Base-by-base conservation (phyloP, 2,329 filamentous ascomycete species). In the Botrytis medusae region DNA sequence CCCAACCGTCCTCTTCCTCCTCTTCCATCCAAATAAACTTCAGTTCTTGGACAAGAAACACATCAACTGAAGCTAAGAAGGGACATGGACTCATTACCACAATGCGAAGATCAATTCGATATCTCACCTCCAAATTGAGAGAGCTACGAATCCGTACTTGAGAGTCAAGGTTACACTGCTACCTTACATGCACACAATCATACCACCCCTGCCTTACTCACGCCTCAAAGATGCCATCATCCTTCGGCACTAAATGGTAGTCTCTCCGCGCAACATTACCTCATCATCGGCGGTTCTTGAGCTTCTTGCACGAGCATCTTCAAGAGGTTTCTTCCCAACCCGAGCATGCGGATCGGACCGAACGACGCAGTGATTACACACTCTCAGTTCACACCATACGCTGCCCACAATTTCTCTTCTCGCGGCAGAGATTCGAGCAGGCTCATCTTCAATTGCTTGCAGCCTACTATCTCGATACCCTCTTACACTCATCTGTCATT, bases 1-100 rank as follows among this genome's bases (percentile, higher is more conserved):
- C 88, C 88, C 76, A 88, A 86, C 83, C 85, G 88, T 72, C 89
- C 88, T 82, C 87, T 90, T 71, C 88, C 88, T 82, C 86, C 88
- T 82, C 86, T 90, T 76, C 88, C 89, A 80, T 89, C 88, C 83
- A 84, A 86, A 44, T 60, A 71, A 74, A 42, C 32, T 64, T 68
- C 57, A 69, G 61, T 62, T 32, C 54, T 59, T 40, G 44, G 12
- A 61, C 4, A 54, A 44, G 22, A 25, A 62, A 62, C 34, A 70
- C 57, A 54, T 44, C 48, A 29, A 46, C 44, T 51, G 57, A 69
- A 70, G 57, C 51, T 54, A 54, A 29, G 29, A 48, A 4, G 57
- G 22, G 12, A n/a, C 40, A 48, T 29, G 51, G 54, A 29, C 34
- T 57, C 65, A n/a, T 48, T 68, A 42, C 34, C 48, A 32, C 65